Base-by-base conservation (phyloP, 108 stramenopile genomes). In the Skeletonema potamos region DNA sequence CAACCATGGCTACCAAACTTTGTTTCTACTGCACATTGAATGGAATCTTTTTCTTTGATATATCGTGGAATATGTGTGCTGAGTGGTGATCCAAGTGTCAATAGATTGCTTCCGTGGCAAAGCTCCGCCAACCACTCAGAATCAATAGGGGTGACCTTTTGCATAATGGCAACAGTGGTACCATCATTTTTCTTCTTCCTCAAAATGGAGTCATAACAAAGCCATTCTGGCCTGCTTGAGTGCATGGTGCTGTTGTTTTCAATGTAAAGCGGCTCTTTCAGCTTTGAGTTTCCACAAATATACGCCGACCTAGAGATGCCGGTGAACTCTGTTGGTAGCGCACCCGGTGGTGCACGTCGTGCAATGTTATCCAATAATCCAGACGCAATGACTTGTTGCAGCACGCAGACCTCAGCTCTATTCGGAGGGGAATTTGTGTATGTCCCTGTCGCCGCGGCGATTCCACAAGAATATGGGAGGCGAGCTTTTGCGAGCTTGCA, bases 301-400 rank as follows among this genome's bases (percentile, higher is more conserved):
- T 95, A 96, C 13, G 94, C 91, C 8, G 90, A 87, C 27, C 90
- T 82, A 8, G 88, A 58, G 29, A 87, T 75, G 39, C 75, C 78
- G 36, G 86, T 70, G 66, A 88, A 86, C n/a, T 89, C 85, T 17
- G 69, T 76, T 17, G 83, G 58, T 2, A 92, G 63, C 13, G 82
- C 74, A 9, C 92, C 94, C 1, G 84, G 79, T 2, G 89, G 87
- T 22, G 92, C 90, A 22, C 86, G 74, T 41, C 91, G 72, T 12
- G 94, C 94, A 15, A 96, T 84, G 66, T 93, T 84, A 54, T 96
- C 94, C 13, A 96, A 68, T 13, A 92, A 67, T 18, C 91, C 92
- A 6, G 89, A 86, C 13, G 82, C 82, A 62, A 96, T 89, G 2
- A 86, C 86, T 66, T 94, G 89, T 60, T 73, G 36, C 27, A 87